phyloP scores from a whole-genome alignment of 139 green algal genomes.

The Chlorokybus atmophyticus region DNA sequence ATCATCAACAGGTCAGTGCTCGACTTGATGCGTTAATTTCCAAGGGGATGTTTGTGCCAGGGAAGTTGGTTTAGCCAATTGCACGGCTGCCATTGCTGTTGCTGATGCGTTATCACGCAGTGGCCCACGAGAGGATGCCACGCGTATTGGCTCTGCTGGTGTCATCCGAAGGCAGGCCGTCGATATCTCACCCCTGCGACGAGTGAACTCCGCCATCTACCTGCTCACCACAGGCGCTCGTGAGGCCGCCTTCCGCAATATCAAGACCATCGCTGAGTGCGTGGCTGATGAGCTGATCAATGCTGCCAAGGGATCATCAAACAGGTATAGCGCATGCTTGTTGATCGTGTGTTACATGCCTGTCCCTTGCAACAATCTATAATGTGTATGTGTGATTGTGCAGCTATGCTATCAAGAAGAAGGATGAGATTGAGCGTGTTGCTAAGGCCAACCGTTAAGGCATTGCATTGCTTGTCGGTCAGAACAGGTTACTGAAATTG shows the following conservation, averaged over 20 bases:
- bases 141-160: constrained; percentile 89
- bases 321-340: no score
- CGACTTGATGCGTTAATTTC: no score
- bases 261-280: constrained; percentile 99
- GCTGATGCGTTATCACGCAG: constrained; percentile 42
- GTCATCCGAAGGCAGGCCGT: constrained; percentile 92
- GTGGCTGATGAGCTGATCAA: constrained; percentile 98
- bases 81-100: no score
- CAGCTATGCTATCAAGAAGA: constrained; percentile 99
- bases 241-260: constrained; percentile 94
- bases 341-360: no score
- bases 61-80: no score
- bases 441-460: constrained; percentile 99
- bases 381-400: no score
- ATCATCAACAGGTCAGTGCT: constrained; percentile 83
- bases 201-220: constrained; percentile 96
- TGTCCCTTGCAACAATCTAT: no score
- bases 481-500: no score
- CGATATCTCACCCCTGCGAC: constrained; percentile 96
- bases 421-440: constrained; percentile 98
- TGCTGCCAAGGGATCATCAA: constrained; percentile 94
- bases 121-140: constrained; percentile 94
- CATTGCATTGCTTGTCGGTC: no score
- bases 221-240: constrained; percentile 87
- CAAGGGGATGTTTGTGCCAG: no score